Conservation (phyloP, 2,329 filamentous ascomycete genomes). For the Penicillium sp. region DNA sequence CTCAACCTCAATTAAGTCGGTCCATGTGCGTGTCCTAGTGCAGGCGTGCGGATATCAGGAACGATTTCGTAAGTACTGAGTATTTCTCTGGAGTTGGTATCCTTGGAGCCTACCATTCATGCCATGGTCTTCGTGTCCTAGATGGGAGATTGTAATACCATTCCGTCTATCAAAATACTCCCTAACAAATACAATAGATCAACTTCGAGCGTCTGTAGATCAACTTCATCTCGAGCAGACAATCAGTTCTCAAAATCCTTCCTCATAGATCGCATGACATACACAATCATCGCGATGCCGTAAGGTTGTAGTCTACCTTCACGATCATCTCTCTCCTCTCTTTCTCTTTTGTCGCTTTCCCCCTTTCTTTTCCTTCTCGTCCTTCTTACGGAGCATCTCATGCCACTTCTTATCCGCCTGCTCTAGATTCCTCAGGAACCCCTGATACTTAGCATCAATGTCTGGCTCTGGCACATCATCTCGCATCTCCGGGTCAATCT, state of each 20-base stretch:
- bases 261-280: background rate
- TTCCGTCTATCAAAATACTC: background rate
- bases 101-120: background rate
- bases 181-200: conserved; percentile 2
- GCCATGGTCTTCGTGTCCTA: background rate
- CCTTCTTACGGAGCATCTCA: background rate
- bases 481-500: background rate
- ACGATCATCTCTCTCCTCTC: background rate
- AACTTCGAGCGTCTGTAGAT: background rate
- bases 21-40: too few species aligned
- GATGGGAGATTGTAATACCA: background rate
- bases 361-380: too few species aligned
- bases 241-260: too few species aligned
- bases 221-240: background rate
- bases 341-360: too few species aligned
- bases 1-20: too few species aligned
- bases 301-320: background rate
- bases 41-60: too few species aligned
- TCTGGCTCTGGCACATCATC: background rate
- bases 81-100: too few species aligned
- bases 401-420: background rate
- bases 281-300: background rate
- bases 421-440: background rate
- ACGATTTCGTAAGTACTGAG: too few species aligned
- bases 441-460: background rate